A percentile compares a stretch with the other conserved stretches of the same genome.
These are phyloP conservation scores for Ogataea naganishii DNA, from an alignment of 805 yeast species.

Conservation along the genomic window DNA sequence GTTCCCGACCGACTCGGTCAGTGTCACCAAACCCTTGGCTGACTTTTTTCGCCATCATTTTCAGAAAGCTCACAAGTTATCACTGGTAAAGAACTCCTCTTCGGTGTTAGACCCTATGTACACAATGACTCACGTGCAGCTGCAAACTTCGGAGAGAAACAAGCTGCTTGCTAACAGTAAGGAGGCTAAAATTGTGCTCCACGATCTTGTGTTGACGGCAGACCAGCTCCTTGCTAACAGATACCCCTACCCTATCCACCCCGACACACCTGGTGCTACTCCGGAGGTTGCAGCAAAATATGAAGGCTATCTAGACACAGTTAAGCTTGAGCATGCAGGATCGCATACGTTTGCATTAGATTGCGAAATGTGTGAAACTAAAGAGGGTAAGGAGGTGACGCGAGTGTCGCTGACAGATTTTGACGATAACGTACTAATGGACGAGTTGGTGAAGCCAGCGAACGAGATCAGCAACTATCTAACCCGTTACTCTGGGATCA, in stretches of 20 bases:
- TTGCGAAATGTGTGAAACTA: constrained; percentile 85
- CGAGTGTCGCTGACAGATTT: constrained; percentile 69
- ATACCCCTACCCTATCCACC: constrained; percentile 52
- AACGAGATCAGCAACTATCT: constrained; percentile 71
- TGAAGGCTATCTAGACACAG: constrained; percentile 48
- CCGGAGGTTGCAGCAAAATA: constrained; percentile 9
- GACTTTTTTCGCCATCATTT: constrained; percentile 39
- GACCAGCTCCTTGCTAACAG: constrained; percentile 39
- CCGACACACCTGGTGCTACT: constrained; percentile 19
- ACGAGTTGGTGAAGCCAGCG: constrained; percentile 70
- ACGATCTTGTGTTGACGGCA: constrained; percentile 43
- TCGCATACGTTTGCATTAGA: constrained; percentile 73
- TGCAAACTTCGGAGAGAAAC: constrained; percentile 47
- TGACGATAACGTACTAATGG: constrained; percentile 52
- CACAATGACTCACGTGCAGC: constrained; percentile 47
- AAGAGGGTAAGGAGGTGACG: constrained; percentile 57
- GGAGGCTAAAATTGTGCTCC: constrained; percentile 30
- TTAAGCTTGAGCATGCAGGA: constrained; percentile 42
- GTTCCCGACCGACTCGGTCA: constrained; percentile 19
- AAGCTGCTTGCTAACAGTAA: constrained; percentile 25
- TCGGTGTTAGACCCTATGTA: constrained; percentile 46
- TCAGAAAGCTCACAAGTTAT: constrained; percentile 59
- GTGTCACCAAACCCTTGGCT: constrained; percentile 30
- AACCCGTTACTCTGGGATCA: constrained; percentile 82
- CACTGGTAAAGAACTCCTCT: too few relatives aligned